Evolutionary conservation across 768 basidiomycete species (phyloP), one percentile per base, ranked within the genome.

Genomic region (Tricholoma bakamatsutake): DNA sequence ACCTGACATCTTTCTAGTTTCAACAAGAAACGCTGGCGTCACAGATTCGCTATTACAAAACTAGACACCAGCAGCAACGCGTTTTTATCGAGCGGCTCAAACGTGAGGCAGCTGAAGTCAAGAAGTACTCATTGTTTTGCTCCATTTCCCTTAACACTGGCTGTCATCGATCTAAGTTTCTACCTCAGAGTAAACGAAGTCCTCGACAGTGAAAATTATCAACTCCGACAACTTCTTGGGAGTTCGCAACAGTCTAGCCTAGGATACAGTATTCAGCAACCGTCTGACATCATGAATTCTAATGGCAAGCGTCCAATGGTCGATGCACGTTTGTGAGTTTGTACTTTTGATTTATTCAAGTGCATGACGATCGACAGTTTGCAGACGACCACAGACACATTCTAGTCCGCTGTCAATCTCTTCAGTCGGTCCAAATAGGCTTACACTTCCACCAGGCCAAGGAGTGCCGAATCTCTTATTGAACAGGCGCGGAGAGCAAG

Each of bases 21-120:
- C 90, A 93, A 69, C 83, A 88, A 70, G 87, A 89, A 61, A 80
- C 81, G 10, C 79, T 92, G 70, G 83, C 83, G 4, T 74, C 79
- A 30, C 82, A 90, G 57, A 78, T 90, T 42, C 78, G 81, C 43
- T 79, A 81, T 59, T 87, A 85, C 63, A 83, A 81, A 59, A 65
- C 71, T 10, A 80, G 82, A 58, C 78, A 79, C 59, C 67, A 80
- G 31, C 83, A 88, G 61, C 80, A 82, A 51, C 76, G 81, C 7
- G 67, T 66, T 4, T 58, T 80, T 10, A 71, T 85, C 15, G 81
- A 85, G 21, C 76, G 79, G 10, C 64, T 83, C 8, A 83, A 78
- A 61, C 70, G 71, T 4, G 81, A 84, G 45, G 61, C 72, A 13
- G 66, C 69, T 31, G 82, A 85, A 42, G 70, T 89, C 37, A 81